phyloP scores from a whole-genome alignment of 345 rosid genomes.

The Brassica rapa region DNA sequence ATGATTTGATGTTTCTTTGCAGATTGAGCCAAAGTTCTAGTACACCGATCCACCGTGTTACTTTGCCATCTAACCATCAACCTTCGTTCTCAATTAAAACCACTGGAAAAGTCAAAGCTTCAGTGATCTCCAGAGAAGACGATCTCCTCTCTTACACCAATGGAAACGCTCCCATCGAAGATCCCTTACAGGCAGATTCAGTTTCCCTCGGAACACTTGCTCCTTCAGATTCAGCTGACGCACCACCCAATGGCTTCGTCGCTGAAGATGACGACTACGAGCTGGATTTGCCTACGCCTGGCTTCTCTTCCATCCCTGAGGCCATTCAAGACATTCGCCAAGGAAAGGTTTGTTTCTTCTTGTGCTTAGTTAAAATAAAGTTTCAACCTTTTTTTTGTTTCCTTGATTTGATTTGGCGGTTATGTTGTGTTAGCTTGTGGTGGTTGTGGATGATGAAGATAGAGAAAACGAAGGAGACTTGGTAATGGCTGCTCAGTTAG shows the following conservation, averaged over 20 bases:
- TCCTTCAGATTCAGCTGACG: constrained; percentile 46
- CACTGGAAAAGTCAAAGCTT: constrained; percentile 49
- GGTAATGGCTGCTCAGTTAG: constrained; percentile 82
- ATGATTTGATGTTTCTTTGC: neutral
- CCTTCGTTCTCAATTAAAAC: constrained; percentile 42
- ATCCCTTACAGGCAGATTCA: constrained; percentile 45
- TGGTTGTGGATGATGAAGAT: constrained; percentile 94
- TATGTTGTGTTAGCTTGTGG: constrained; percentile 57
- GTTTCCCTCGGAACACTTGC: constrained; percentile 49
- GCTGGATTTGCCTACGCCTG: constrained; percentile 68
- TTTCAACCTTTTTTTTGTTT: neutral
- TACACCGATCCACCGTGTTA: constrained; percentile 43
- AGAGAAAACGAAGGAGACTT: constrained; percentile 96
- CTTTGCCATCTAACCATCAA: constrained; percentile 38
- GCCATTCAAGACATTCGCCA: constrained; percentile 90
- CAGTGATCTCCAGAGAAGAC: constrained; percentile 63
- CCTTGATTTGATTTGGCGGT: constrained; percentile 6
- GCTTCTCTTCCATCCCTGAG: constrained; percentile 77
- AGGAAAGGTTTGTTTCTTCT: constrained; percentile 65
- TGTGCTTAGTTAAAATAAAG: neutral
- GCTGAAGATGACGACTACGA: constrained; percentile 63
- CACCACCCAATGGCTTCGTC: constrained; percentile 46
- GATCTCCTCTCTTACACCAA: constrained; percentile 52
- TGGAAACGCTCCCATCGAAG: constrained; percentile 36
- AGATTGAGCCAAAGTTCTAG: constrained; percentile 50